Base-by-base conservation (phyloP, 305 asterid genomes). In the Petunia hybrid region DNA sequence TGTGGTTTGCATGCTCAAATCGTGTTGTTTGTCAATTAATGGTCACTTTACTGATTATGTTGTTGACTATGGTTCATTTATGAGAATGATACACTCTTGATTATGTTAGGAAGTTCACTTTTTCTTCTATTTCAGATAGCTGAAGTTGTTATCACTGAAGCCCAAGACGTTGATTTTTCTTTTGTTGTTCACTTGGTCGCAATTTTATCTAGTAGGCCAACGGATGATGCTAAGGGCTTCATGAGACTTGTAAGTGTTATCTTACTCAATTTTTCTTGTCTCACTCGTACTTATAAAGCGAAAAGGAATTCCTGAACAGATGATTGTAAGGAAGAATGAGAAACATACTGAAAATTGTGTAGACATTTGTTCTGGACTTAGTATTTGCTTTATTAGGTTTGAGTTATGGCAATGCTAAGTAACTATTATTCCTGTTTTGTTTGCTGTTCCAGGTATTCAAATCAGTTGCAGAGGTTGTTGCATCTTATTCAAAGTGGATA, bases 401-500 rank as follows among this genome's bases (percentile, higher is more conserved):
- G 64, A 74, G 79, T 74, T 53, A 74, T 73, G 78, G 53, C 78
- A 73, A 48, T 13, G 14, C 36, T 56, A 51, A 3, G 63, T 73
- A 73, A 61, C 38, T 73, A 45, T 31, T 71, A 0, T 31, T 36
- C 36, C 12, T 75, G 78, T 65, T 31, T 82, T 76, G 78, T 71
- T 81, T 78, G 80, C 31, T 74, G 38, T 74, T 74, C 79, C 85
- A 95, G 98, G 96, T 89, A 78, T 92, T 88, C 87, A 95, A 91
- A 89, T 87, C 98, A 68, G 93, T 89, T 80, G 96, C 97, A 61
- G 96, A 93, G 85, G 92, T 92, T 76, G 80, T 93, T 85, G 97
- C 94, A 77, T 95, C 98, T 82, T 95, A 93, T 87, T 92, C 96
- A 64, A 92, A 88, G 86, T 90, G 93, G 94, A 89, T 93, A 82